A percentile compares a stretch with the other conserved stretches of the same genome.
These are phyloP conservation scores for Agrocybe praecox DNA, from an alignment of 768 basidiomycete genomes.

Conservation along the genomic window DNA sequence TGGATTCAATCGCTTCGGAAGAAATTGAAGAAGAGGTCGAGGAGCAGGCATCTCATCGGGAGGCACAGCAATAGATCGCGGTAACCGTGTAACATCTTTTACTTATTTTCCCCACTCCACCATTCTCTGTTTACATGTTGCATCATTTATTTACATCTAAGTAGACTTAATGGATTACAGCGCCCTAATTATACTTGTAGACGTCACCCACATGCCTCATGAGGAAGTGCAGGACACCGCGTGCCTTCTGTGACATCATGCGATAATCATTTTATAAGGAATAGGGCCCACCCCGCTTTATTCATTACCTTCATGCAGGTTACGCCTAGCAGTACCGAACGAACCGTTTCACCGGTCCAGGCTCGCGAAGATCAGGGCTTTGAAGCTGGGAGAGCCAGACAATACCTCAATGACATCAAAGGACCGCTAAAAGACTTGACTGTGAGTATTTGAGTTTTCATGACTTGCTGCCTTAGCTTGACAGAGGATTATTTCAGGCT, in stretches of 20 bases:
- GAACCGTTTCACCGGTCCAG: constrained; percentile 6
- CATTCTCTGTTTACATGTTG: constrained; percentile 20
- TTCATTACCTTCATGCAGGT: constrained; percentile 13
- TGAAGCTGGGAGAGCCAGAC: constrained; percentile 12
- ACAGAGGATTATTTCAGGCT: constrained; percentile 29
- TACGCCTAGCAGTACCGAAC: constrained; percentile 17
- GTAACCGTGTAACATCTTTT: constrained; percentile 8
- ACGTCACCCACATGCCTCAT: constrained; percentile 7
- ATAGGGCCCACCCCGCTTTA: neutral
- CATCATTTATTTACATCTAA: constrained; percentile 10
- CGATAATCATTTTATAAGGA: constrained; percentile 5
- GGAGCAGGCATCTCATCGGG: neutral
- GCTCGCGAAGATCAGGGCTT: constrained; percentile 6
- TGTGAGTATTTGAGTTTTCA: constrained; percentile 14
- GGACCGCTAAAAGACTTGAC: constrained; percentile 19
- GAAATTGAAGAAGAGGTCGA: constrained; percentile 9
- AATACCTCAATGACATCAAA: constrained; percentile 13
- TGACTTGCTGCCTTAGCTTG: neutral
- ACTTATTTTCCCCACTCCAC: constrained; percentile 2
- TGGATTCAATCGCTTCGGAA: constrained; percentile 8
- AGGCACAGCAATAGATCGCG: constrained; percentile 14
- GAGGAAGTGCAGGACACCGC: constrained; percentile 2
- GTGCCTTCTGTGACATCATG: constrained; percentile 12
- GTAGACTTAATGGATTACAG: neutral
- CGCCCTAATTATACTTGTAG: neutral